Conservation (phyloP, 2,329 filamentous ascomycete species). For the Sclerotinia borealis region DNA sequence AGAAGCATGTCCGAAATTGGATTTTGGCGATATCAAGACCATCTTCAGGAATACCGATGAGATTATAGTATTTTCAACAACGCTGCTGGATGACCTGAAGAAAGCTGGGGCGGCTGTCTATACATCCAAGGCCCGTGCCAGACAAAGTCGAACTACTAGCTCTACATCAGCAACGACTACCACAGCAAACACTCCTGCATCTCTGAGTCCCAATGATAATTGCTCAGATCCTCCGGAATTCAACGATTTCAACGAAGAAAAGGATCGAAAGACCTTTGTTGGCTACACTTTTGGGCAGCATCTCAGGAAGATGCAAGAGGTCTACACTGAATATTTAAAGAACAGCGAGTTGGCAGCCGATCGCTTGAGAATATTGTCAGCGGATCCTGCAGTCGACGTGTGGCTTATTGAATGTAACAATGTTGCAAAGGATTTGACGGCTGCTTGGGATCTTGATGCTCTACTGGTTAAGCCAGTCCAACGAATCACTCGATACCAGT, state of each 20-base stretch:
- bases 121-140: slow-evolving; percentile 41
- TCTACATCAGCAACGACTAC: slow-evolving; percentile 6
- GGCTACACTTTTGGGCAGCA: slow-evolving; percentile 36
- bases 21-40: slow-evolving; percentile 75
- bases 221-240: slow-evolving; percentile 24
- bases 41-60: slow-evolving; percentile 92
- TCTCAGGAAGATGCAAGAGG: slow-evolving; percentile 53
- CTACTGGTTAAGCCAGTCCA: slow-evolving; percentile 97
- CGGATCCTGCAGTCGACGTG: slow-evolving; percentile 60
- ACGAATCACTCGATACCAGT: slow-evolving; percentile 86
- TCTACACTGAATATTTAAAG: slow-evolving; percentile 57
- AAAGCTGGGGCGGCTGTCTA: slow-evolving; percentile 76
- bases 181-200: slow-evolving; percentile 11
- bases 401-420: slow-evolving; percentile 93
- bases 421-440: slow-evolving; percentile 85
- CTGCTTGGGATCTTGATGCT: slow-evolving; percentile 91
- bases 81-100: slow-evolving; percentile 74
- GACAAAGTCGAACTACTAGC: slow-evolving; percentile 31
- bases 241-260: slow-evolving; percentile 29
- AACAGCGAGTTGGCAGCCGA: slow-evolving; percentile 58
- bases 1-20: slow-evolving; percentile 71
- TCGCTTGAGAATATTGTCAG: slow-evolving; percentile 55
- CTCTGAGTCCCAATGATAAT: slow-evolving; percentile 20
- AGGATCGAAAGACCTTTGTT: slow-evolving; percentile 30
- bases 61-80: slow-evolving; percentile 78